phyloP scores from a whole-genome alignment of 495 filamentous ascomycete genomes.

The Friedmanniomyces endolithicus region DNA sequence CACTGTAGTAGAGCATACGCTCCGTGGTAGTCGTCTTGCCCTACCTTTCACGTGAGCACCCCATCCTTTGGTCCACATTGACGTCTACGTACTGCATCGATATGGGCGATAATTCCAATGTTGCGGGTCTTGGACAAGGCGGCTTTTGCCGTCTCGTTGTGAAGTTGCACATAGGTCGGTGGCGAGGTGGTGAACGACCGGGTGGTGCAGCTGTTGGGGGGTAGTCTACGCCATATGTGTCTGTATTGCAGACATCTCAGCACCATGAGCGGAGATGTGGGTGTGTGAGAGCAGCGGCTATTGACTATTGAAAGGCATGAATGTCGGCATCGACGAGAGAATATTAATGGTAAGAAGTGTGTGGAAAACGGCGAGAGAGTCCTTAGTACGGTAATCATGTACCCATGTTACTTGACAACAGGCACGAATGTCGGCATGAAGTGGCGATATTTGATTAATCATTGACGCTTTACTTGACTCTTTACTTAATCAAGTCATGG shows the following conservation, averaged over 20 bases:
- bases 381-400: too few relatives aligned
- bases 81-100: constrained; percentile 63
- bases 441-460: too few relatives aligned
- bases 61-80: neutral
- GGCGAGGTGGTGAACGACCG: constrained; percentile 1
- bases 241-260: neutral
- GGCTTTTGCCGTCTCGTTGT: constrained; percentile 8
- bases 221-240: neutral
- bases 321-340: too few relatives aligned
- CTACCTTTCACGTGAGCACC: constrained; percentile 31
- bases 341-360: too few relatives aligned
- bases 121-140: constrained; percentile 59
- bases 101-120: constrained; percentile 98
- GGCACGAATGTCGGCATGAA: too few relatives aligned
- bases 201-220: neutral
- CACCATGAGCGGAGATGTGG: constrained; percentile 3
- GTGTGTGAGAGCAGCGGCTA: too few relatives aligned
- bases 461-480: too few relatives aligned
- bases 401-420: too few relatives aligned
- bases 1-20: constrained; percentile 97
- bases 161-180: neutral
- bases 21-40: constrained; percentile 99
- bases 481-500: too few relatives aligned
- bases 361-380: too few relatives aligned
- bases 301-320: too few relatives aligned